Evolutionary conservation across 169 alveolate genomes (phyloP).

Genomic region (Plasmodium coatneyi): DNA sequence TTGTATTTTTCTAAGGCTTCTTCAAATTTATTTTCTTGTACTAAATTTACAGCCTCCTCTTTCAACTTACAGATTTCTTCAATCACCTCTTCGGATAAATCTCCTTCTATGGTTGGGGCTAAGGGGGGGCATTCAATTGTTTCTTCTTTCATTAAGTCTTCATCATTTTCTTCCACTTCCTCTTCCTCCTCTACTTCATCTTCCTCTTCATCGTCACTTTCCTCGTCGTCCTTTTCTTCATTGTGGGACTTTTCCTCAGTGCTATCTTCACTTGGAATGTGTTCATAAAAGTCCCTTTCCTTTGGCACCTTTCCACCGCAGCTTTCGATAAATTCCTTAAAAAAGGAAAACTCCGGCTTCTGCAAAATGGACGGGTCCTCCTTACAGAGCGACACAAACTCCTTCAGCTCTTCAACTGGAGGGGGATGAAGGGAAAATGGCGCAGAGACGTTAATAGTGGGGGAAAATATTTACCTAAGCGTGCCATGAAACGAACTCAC

Average conservation of each 20-base stretch:
- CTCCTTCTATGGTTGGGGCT: constrained; percentile 81
- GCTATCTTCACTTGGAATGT: constrained; percentile 60
- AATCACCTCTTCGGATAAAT: constrained; percentile 78
- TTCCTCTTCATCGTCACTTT: constrained; percentile 72
- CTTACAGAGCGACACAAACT: constrained; percentile 77
- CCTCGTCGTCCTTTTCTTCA: constrained; percentile 24
- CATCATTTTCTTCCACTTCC: constrained; percentile 59
- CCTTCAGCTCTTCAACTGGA: constrained; percentile 81
- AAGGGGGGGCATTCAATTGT: constrained; percentile 78
- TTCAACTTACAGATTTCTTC: constrained; percentile 79
- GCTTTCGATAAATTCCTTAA: constrained; percentile 78
- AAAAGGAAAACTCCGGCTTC: constrained; percentile 79
- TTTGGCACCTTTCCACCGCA: constrained; percentile 77
- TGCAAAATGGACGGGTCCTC: constrained; percentile 78
- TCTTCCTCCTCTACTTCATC: constrained; percentile 75
- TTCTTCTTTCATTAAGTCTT: constrained; percentile 77
- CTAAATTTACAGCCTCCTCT: constrained; percentile 76
- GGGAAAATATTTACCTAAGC: neutral
- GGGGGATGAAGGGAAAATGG: neutral
- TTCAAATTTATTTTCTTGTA: constrained; percentile 72
- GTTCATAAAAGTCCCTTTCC: constrained; percentile 25
- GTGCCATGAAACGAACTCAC: neutral
- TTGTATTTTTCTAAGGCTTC: constrained; percentile 78
- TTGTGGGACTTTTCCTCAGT: constrained; percentile 50
- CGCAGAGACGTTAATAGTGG: neutral